Base-by-base conservation (phyloP, 179 eudicot genomes). In the Monotropa hypopitys region DNA sequence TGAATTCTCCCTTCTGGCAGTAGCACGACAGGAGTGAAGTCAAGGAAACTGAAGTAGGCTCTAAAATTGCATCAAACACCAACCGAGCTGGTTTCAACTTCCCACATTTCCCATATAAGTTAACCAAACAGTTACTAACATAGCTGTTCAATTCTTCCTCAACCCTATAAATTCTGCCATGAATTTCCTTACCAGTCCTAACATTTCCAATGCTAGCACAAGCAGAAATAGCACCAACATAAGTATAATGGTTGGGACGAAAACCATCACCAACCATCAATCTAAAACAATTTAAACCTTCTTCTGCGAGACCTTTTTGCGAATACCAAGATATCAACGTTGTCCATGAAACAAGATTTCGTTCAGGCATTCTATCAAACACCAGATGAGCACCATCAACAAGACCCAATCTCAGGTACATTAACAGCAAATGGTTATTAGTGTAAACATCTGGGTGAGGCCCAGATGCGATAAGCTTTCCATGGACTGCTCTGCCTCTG, bases 31-130 rank as follows among this genome's bases (percentile, higher is more conserved):
- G 50, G 13, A 86, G 68, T 2, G 86, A 86, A 70, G 76, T 79
- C 81, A 84, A 84, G 73, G 85, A 71, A 49, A 86, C 83, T 20
- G 63, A 68, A 63, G 84, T 76, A 3, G 77, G 83, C 53, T 86
- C 86, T 67, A 51, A 63, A 23, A 77, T 83, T 0, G 66, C 43
- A 57, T 86, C 82, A 67, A 86, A 86, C n/a, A 86, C 85, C 11
- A 69, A 33, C 73, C 73, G 67, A 47, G 86, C 86, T 1, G 72
- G 68, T 45, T 50, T 84, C 70, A 81, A 59, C 78, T 72, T 74
- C 79, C 86, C 85, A 78, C 85, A 81, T 80, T 84, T 86, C 76
- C 88, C 86, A 76, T 86, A 86, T 53, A 86, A 84, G 67, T 81
- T 86, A 40, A 86, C 80, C 82, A 86, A 80, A 66, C 81, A 49